Evolutionary conservation across 2,329 filamentous ascomycete species (phyloP), one percentile per base, ranked within the genome.

Genomic region (Plectosphaerella cucumerina): DNA sequence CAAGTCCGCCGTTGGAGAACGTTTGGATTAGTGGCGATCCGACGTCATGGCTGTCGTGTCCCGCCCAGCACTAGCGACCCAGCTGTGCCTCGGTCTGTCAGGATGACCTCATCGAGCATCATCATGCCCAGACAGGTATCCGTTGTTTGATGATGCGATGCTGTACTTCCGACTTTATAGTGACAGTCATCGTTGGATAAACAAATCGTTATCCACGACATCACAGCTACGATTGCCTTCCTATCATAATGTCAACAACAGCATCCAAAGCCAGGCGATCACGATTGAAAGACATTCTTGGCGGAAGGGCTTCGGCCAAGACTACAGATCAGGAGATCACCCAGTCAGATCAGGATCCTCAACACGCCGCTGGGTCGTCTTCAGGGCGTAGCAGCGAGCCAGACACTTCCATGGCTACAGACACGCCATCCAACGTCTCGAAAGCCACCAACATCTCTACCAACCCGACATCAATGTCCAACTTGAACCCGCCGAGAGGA

Each of bases 301-400:
- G 45, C 45, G 45, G 45, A 20, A 47, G 34, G 20, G 21, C 31
- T 20, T 35, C 33, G 17, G 45, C 34, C 45, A 47, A 47, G 39
- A 23, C 17, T 22, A 37, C 45, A 47, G 33, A 47, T 33, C 31
- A 47, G 12, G 6, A 20, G 18, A 47, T 9, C 20, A 26, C 34
- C 14, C 33, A 26, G 45, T 14, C 20, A 21, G 44, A 35, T 9
- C 45, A 47, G 12, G 31, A 15, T 20, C 14, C 35, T 15, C 33
- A 6, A 39, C 45, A 17, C 2, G n/a, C 14, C 18, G 34, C 18
- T 12, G 45, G 45, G 22, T 39, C 45, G 5, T 18, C 45, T 18
- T 47, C 45, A 23, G 45, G 34, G 45, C 12, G 45, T 14, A 46
- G 50, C 37, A 54, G 53, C 22, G 50, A 54, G 39, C 53, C 53